A percentile compares a stretch with the other conserved stretches of the same genome.
Evolutionary conservation across 805 yeast species (phyloP).

Genomic region (Wickerhamomyces alni): DNA sequence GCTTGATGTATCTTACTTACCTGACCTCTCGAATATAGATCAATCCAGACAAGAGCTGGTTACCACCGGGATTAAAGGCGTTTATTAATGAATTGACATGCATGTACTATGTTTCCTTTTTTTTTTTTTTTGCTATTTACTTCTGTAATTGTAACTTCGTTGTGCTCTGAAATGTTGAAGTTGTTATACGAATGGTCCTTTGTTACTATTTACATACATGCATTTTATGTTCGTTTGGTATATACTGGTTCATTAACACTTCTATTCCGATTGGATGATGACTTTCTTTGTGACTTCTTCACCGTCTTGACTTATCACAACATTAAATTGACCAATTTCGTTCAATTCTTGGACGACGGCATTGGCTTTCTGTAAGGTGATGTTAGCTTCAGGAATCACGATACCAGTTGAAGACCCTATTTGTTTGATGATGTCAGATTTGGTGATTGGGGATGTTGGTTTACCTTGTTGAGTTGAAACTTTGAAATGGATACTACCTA

Average conservation of each 20-base stretch:
- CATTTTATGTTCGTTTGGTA: background rate
- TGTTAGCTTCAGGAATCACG: slow-evolving; percentile 14
- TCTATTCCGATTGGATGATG: slow-evolving; percentile 7
- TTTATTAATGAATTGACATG: too few relatives aligned
- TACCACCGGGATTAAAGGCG: too few relatives aligned
- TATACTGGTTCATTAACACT: background rate
- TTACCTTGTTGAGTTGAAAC: background rate
- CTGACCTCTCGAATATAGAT: background rate
- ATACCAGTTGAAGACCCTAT: slow-evolving; percentile 10
- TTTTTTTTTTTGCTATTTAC: too few relatives aligned
- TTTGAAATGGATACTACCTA: slow-evolving; percentile 10
- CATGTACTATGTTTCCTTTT: too few relatives aligned
- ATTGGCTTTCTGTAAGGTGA: slow-evolving; percentile 5
- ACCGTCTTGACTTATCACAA: slow-evolving; percentile 13
- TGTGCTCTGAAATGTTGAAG: too few relatives aligned
- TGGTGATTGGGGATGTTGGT: slow-evolving; percentile 7
- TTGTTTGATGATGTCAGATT: slow-evolving; percentile 6
- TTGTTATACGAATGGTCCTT: too few relatives aligned
- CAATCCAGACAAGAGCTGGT: too few relatives aligned
- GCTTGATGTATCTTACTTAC: slow-evolving; percentile 16
- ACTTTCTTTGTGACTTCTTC: slow-evolving; percentile 12
- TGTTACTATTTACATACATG: background rate
- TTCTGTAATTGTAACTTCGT: background rate
- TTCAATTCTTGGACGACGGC: slow-evolving; percentile 8
- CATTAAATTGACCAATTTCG: slow-evolving; percentile 13